Percentiles rank a stretch among this genome's conserved stretches.
Evolutionary conservation across 306 rosid genomes (phyloP).

Genomic region (Vicia villosa): DNA sequence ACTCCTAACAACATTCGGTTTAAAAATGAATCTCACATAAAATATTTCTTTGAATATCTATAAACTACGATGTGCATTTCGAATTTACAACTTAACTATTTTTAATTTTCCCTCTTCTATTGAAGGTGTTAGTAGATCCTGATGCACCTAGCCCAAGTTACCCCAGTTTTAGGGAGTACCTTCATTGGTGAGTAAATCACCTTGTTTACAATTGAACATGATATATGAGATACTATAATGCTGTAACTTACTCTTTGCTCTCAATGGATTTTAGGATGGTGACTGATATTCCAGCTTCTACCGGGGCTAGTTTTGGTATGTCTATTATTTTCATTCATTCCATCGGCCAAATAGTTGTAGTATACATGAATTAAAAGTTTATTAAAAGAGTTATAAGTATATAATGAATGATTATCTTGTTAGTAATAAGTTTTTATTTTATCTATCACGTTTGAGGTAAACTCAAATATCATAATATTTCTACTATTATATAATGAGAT

Average conservation of each 20-base stretch:
- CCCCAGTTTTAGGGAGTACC: constrained; percentile 44
- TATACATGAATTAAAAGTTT: background rate
- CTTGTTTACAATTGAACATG: background rate
- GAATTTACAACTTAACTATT: background rate
- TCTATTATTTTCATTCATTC: constrained; percentile 3
- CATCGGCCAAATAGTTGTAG: background rate
- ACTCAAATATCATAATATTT: no score
- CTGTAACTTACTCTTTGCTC: constrained; percentile 3
- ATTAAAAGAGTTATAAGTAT: background rate
- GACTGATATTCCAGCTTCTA: constrained; percentile 49
- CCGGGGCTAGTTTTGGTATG: constrained; percentile 38
- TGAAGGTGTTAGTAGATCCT: constrained; percentile 43
- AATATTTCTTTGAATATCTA: no score
- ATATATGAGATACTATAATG: background rate
- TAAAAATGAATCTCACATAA: no score
- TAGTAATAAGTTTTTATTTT: background rate
- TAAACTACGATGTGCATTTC: background rate
- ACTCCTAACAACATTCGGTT: no score
- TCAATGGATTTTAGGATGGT: constrained; percentile 39
- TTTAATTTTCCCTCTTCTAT: background rate
- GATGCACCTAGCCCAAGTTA: constrained; percentile 51
- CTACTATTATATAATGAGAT: no score
- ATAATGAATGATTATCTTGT: background rate
- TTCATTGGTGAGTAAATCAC: constrained; percentile 44
- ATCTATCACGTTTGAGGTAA: no score